Evolutionary conservation across 2,329 filamentous ascomycete species (phyloP).

Genomic region (Colletotrichum sidae): DNA sequence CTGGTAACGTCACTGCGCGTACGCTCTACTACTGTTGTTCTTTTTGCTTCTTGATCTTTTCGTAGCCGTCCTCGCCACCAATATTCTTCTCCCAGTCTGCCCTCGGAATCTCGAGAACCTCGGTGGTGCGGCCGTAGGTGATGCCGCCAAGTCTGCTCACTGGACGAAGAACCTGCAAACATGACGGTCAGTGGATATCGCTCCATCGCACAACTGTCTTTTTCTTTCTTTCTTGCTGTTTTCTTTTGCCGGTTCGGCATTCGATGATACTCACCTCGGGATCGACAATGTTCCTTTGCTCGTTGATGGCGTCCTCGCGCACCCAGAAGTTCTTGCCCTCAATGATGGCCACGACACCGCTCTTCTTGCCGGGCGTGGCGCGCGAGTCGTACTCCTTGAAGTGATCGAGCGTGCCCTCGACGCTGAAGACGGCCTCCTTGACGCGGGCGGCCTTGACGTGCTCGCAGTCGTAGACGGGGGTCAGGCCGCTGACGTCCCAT

Average conservation of each 20-base stretch:
- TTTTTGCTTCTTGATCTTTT: slow-evolving; percentile 62
- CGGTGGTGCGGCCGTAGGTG: slow-evolving; percentile 78
- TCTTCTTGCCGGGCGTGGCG: slow-evolving; percentile 77
- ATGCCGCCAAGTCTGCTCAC: slow-evolving; percentile 87
- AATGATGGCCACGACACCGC: slow-evolving; percentile 78
- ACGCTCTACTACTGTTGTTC: slow-evolving; percentile 47
- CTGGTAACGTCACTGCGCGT: slow-evolving; percentile 12
- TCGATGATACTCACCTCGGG: slow-evolving; percentile 63
- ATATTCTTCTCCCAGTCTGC: slow-evolving; percentile 67
- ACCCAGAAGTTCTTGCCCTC: slow-evolving; percentile 92
- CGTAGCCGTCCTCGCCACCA: slow-evolving; percentile 64
- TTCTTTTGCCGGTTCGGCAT: too few species aligned
- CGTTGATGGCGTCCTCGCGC: slow-evolving; percentile 86
- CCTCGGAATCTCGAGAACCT: slow-evolving; percentile 78
- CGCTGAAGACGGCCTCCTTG: slow-evolving; percentile 82
- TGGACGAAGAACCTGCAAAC: slow-evolving; percentile 73
- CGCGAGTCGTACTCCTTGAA: slow-evolving; percentile 82
- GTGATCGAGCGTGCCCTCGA: slow-evolving; percentile 84
- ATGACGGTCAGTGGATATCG: background rate
- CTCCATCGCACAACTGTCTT: too few species aligned
- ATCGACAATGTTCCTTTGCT: slow-evolving; percentile 79
- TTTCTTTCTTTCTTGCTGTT: too few species aligned
- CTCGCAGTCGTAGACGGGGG: slow-evolving; percentile 71
- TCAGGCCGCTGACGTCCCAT: slow-evolving; percentile 71
- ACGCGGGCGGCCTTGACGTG: slow-evolving; percentile 79